A percentile compares a stretch with the other conserved stretches of the same genome.
Evolutionary conservation across 2,329 filamentous ascomycete species (phyloP).

Genomic region (Phaeosphaeria sp.): DNA sequence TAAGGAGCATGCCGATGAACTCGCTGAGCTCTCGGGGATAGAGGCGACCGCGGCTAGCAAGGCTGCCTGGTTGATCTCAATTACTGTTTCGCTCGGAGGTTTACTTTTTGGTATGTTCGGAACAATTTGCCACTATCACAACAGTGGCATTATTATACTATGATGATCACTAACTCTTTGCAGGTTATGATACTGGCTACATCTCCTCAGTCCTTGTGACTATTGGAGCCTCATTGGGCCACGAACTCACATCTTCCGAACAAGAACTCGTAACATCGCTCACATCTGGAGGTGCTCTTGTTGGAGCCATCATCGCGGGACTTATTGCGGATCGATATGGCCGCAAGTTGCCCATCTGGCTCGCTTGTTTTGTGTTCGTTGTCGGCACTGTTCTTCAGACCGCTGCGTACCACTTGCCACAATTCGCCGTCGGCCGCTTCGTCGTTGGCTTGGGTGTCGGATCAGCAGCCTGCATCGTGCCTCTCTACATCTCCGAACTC

Average conservation of each 20-base stretch:
- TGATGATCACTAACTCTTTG: not conserved
- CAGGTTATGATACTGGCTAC: slow-evolving; percentile 48
- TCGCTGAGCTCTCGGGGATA: slow-evolving; percentile 12
- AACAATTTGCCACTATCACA: not conserved
- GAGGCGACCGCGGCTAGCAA: too few species aligned
- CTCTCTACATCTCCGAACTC: slow-evolving; percentile 38
- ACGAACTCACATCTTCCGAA: slow-evolving; percentile 38
- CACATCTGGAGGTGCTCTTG: slow-evolving; percentile 46
- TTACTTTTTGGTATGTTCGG: slow-evolving; percentile 31
- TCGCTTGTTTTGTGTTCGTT: slow-evolving; percentile 36
- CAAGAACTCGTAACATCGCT: slow-evolving; percentile 50
- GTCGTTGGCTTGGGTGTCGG: slow-evolving; percentile 42
- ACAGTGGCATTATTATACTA: not conserved
- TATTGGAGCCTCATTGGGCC: slow-evolving; percentile 42
- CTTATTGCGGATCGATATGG: slow-evolving; percentile 45
- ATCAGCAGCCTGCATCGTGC: slow-evolving; percentile 39
- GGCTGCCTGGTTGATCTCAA: slow-evolving; percentile 35
- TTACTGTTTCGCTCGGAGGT: slow-evolving; percentile 37
- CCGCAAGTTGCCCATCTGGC: slow-evolving; percentile 38
- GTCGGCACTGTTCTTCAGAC: slow-evolving; percentile 39
- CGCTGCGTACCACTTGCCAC: slow-evolving; percentile 29
- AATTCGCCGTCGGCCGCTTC: slow-evolving; percentile 39
- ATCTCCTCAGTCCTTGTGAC: slow-evolving; percentile 49
- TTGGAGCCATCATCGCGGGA: slow-evolving; percentile 47
- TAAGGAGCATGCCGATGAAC: slow-evolving; percentile 19